Base-by-base conservation (phyloP, 2,329 filamentous ascomycete genomes). In the Thielaviopsis punctulata region DNA sequence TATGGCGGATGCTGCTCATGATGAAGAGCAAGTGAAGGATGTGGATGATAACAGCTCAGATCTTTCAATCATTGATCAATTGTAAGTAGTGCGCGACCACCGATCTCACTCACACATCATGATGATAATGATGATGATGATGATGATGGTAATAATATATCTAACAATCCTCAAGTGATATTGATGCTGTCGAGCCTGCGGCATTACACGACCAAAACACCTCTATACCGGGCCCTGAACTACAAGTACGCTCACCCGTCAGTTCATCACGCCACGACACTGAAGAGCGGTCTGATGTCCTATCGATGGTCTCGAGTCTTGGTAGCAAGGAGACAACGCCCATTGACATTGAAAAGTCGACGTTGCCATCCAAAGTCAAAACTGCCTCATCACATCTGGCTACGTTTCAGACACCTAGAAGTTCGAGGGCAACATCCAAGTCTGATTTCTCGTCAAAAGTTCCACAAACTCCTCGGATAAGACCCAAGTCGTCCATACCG, bases 401-500 rank as follows among this genome's bases (percentile, higher is more conserved):
- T 7, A 8, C 7, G 4, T 18, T 41, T 22, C 44, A 46, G 2
- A 6, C 33, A 18, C 36, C 19, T 4, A 13, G 13, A 43, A 33
- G 50, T 21, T 44, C 45, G n/a, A 44, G 18, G 23, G 21, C 48
- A 19, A 5, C 18, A 21, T 21, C 44, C 19, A 46, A 41, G n/a
- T 36, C 51, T 45, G 36, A 27, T 18, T 22, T 25, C 18, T 18
- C 33, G 23, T 48, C 49, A 25, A 51, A 33, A 18, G 49, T 44
- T 10, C 19, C 33, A 13, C 46, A 47, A 46, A 48, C 51, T 19
- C 33, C 46, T 15, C 27, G 57, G 57, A 60, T 62, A 58, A 25
- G 47, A 41, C 83, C 87, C 12, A 87, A 80, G 60, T 85, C 86
- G 7, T 94, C 90, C 15, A 89, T 98, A 60, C 89, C 90, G 15